A percentile compares a stretch with the other conserved stretches of the same genome.
phyloP scores from a whole-genome alignment of 306 rosid species.

The Trifolium repens region DNA sequence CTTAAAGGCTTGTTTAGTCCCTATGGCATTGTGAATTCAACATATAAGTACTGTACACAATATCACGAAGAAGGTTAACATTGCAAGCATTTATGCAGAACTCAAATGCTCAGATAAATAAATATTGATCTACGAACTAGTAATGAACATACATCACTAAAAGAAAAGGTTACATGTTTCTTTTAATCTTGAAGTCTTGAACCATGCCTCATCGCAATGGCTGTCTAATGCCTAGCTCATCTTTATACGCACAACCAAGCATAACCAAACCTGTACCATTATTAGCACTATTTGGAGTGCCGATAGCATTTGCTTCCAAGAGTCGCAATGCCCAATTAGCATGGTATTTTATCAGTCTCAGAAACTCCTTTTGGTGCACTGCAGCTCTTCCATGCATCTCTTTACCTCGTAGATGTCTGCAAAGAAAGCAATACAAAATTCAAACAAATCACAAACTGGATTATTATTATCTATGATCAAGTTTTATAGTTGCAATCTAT shows the following conservation, averaged over 20 bases:
- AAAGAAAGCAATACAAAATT: conserved; percentile 36
- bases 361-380: conserved; percentile 45
- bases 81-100: conserved; percentile 26
- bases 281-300: conserved; percentile 22
- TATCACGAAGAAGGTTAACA: neutral
- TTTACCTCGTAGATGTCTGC: conserved; percentile 92
- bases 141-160: conserved; percentile 4
- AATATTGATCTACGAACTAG: conserved; percentile 6
- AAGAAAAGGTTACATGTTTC: conserved; percentile 63
- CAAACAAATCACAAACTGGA: conserved; percentile 20
- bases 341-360: too few species aligned
- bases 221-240: conserved; percentile 72
- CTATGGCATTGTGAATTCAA: conserved; percentile 17
- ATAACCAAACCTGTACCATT: conserved; percentile 54
- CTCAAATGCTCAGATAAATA: neutral
- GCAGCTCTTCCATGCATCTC: conserved; percentile 92
- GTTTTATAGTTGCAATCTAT: conserved; percentile 16
- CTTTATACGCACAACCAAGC: conserved; percentile 87
- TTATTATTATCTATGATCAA: neutral
- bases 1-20: neutral
- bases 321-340: conserved; percentile 40
- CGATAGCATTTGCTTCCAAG: conserved; percentile 46
- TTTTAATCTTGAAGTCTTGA: conserved; percentile 58
- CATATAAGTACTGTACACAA: conserved; percentile 6
- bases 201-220: conserved; percentile 90